These are phyloP conservation scores for Jatropha curcas DNA, from an alignment of 345 rosid species.

Conservation along the genomic window DNA sequence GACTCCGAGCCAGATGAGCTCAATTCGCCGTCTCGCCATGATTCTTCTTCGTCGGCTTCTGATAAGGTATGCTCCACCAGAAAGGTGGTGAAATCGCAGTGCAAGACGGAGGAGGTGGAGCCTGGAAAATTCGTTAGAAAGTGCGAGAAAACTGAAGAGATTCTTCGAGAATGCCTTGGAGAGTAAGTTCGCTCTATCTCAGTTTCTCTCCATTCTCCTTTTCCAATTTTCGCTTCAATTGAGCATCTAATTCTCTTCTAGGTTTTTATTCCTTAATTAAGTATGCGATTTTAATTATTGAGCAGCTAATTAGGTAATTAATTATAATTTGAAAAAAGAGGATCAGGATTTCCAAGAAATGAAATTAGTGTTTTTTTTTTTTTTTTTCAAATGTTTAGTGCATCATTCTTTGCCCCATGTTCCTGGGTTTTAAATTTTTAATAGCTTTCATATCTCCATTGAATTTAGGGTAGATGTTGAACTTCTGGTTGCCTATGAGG, in stretches of 20 bases:
- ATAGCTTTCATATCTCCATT: no score
- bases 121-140: conserved; percentile 76
- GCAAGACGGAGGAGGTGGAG: conserved; percentile 91
- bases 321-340: no score
- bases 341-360: no score
- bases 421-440: no score
- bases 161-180: conserved; percentile 71
- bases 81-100: conserved; percentile 61
- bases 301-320: no score
- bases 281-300: no score
- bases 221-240: neutral
- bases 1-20: conserved; percentile 10
- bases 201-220: neutral
- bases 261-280: neutral
- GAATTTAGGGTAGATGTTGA: no score
- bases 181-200: conserved; percentile 40
- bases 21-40: neutral
- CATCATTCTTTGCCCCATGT: neutral
- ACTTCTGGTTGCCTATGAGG: no score
- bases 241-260: neutral
- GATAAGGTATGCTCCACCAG: conserved; percentile 57
- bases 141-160: conserved; percentile 84
- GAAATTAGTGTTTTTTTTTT: no score
- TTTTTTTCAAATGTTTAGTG: no score
- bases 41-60: neutral